These are phyloP conservation scores for Neofusicoccum sp. DNA, from an alignment of 2,329 filamentous ascomycete species.

Conservation along the genomic window DNA sequence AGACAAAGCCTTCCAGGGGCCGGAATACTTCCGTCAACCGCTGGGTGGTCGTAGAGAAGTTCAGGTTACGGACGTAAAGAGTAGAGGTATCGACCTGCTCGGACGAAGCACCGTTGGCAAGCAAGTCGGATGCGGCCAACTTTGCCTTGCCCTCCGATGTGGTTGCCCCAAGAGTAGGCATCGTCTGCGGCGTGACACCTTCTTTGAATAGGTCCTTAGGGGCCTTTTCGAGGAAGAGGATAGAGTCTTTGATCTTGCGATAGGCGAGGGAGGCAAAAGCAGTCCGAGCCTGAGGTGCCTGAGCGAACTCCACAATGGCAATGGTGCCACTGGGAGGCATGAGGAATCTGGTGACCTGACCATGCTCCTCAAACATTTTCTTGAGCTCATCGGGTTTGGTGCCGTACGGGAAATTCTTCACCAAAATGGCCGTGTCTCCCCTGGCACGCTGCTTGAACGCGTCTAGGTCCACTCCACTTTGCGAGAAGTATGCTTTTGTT, in stretches of 20 bases:
- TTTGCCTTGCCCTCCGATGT: conserved; percentile 46
- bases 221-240: conserved; percentile 90
- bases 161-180: conserved; percentile 33
- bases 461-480: conserved; percentile 86
- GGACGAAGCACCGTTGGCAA: conserved; percentile 57
- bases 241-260: conserved; percentile 83
- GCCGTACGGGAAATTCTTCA: conserved; percentile 92
- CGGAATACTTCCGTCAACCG: conserved; percentile 75
- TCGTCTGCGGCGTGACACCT: not conserved
- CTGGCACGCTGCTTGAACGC: conserved; percentile 83
- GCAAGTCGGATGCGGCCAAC: conserved; percentile 65
- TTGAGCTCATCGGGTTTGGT: conserved; percentile 76
- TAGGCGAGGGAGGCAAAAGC: conserved; percentile 87
- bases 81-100: conserved; percentile 67
- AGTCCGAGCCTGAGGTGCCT: conserved; percentile 73
- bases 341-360: conserved; percentile 74
- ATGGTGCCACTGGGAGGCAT: conserved; percentile 94
- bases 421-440: conserved; percentile 81
- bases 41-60: conserved; percentile 81
- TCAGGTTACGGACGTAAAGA: conserved; percentile 89
- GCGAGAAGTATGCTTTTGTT: conserved; percentile 85
- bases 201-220: conserved; percentile 73
- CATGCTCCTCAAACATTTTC: conserved; percentile 80
- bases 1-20: conserved; percentile 81
- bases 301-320: conserved; percentile 85